Evolutionary conservation across 768 basidiomycete genomes (phyloP).

Genomic region (Boletus tomentosulus): DNA sequence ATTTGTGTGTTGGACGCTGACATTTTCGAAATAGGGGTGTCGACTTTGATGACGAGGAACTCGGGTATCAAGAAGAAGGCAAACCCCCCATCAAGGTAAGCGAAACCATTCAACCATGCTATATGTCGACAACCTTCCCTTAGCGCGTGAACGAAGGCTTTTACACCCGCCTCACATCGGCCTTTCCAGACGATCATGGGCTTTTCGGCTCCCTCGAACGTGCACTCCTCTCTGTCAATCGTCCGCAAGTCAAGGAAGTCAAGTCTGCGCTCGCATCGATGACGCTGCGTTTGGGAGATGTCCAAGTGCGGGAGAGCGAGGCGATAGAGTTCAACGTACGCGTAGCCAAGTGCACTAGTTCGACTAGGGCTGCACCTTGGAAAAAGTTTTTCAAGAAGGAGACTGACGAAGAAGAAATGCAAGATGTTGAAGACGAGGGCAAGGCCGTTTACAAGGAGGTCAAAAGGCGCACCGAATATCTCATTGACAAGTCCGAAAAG

Average conservation of each 20-base stretch:
- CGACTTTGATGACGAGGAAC: conserved; percentile 78
- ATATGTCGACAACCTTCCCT: background rate
- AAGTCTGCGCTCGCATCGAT: conserved; percentile 66
- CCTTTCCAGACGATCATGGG: conserved; percentile 30
- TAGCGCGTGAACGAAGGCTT: conserved; percentile 77
- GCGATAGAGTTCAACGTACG: conserved; percentile 72
- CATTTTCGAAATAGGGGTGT: conserved; percentile 58
- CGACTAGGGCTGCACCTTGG: conserved; percentile 66
- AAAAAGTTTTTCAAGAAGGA: conserved; percentile 50
- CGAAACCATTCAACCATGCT: background rate
- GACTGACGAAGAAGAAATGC: conserved; percentile 24
- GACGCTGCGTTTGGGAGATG: conserved; percentile 75
- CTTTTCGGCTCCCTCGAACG: conserved; percentile 29
- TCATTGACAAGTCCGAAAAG: conserved; percentile 44
- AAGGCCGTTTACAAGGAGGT: conserved; percentile 37
- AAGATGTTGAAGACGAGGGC: conserved; percentile 26
- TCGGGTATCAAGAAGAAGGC: conserved; percentile 57
- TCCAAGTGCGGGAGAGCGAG: conserved; percentile 59
- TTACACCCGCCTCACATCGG: conserved; percentile 44
- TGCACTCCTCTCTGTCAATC: conserved; percentile 25
- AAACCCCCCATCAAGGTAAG: conserved; percentile 75
- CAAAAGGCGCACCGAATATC: conserved; percentile 50
- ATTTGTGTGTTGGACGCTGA: conserved; percentile 10
- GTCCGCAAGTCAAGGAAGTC: conserved; percentile 61
- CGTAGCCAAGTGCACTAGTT: conserved; percentile 74